Evolutionary conservation across 306 rosid species (phyloP).

Genomic region (Cucurbita argyrosperma): DNA sequence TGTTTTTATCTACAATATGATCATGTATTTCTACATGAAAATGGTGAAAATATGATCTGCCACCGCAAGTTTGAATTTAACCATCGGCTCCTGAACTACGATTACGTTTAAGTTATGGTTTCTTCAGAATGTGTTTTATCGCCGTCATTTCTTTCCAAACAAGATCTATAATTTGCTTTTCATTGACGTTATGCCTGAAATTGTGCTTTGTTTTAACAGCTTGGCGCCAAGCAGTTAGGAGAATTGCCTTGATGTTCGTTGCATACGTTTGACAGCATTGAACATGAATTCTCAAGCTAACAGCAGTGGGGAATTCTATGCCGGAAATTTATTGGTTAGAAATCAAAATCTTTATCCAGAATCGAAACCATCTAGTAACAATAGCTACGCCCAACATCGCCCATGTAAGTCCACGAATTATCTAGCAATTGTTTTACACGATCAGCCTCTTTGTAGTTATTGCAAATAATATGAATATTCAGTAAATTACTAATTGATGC

Average conservation of each 20-base stretch:
- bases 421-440: neutral
- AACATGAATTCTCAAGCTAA: slow-evolving; percentile 20
- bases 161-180: neutral
- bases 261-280: neutral
- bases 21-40: neutral
- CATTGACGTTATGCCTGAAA: neutral
- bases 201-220: neutral
- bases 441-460: neutral
- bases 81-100: neutral
- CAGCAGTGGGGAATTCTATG: slow-evolving; percentile 13
- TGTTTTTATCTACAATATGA: neutral
- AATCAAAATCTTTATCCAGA: slow-evolving; percentile 17
- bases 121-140: neutral
- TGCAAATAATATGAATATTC: neutral
- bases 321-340: slow-evolving; percentile 18
- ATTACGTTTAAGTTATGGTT: neutral
- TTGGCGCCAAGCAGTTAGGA: neutral
- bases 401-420: slow-evolving; percentile 24
- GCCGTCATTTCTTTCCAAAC: neutral
- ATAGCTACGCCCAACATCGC: slow-evolving; percentile 22
- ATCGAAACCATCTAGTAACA: slow-evolving; percentile 20
- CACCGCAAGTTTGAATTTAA: neutral
- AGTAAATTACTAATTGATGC: neutral
- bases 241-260: neutral
- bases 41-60: neutral